phyloP scores from a whole-genome alignment of 2,329 filamentous ascomycete genomes.

The Domatiomyces catenatus region DNA sequence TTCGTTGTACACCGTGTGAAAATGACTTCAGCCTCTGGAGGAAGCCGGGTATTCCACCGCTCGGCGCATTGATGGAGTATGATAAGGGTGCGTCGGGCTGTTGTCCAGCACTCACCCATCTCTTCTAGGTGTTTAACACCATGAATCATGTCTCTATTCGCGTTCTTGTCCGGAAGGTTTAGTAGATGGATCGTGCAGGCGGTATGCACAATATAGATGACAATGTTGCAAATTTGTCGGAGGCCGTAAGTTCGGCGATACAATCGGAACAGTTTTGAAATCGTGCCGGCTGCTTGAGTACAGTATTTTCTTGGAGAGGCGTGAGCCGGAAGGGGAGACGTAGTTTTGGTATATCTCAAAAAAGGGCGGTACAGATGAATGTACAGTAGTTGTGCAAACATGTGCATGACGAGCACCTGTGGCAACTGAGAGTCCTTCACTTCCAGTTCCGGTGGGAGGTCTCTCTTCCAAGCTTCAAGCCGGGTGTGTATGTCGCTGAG shows the following conservation, averaged over 20 bases:
- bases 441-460: constrained; percentile 72
- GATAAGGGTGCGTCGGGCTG: constrained; percentile 66
- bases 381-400: constrained; percentile 93
- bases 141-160: constrained; percentile 75
- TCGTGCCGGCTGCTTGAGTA: constrained; percentile 72
- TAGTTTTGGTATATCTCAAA: constrained; percentile 68
- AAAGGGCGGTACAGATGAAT: constrained; percentile 94
- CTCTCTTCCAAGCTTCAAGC: constrained; percentile 75
- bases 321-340: constrained; percentile 69
- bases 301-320: constrained; percentile 84
- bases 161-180: constrained; percentile 83
- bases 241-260: constrained; percentile 88
- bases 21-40: constrained; percentile 63
- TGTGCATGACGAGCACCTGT: constrained; percentile 71
- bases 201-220: constrained; percentile 87
- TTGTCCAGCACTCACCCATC: constrained; percentile 88
- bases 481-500: constrained; percentile 81
- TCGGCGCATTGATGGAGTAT: constrained; percentile 71
- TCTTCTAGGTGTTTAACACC: constrained; percentile 86
- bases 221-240: constrained; percentile 89
- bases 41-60: constrained; percentile 82
- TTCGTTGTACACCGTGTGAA: constrained; percentile 65
- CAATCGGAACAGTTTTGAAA: constrained; percentile 84
- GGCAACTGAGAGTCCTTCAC: constrained; percentile 78
- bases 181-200: constrained; percentile 90